Conservation (phyloP, 768 basidiomycete genomes). For the Lenzites betulinus region DNA sequence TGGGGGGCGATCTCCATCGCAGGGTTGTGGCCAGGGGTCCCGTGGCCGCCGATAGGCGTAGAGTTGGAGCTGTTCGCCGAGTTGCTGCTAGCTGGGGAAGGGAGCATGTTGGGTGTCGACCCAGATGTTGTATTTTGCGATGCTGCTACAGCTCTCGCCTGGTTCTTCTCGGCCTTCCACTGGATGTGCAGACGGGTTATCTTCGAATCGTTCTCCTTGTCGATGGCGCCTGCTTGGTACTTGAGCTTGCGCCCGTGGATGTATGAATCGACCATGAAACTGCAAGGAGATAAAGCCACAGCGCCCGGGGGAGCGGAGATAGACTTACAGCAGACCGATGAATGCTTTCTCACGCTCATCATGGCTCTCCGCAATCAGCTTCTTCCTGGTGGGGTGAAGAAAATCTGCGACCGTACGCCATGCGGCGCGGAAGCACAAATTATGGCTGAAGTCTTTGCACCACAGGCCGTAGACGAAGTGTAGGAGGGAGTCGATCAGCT, state of each 20-base stretch:
- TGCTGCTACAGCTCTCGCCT: slow-evolving; percentile 1
- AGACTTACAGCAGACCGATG: slow-evolving; percentile 77
- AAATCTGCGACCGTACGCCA: slow-evolving; percentile 74
- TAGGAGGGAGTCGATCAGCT: slow-evolving; percentile 78
- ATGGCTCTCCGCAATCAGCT: slow-evolving; percentile 54
- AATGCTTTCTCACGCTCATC: slow-evolving; percentile 60
- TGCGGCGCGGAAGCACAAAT: slow-evolving; percentile 55
- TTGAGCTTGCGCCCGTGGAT: slow-evolving; percentile 57
- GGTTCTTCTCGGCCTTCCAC: slow-evolving; percentile 19
- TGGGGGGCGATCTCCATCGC: slow-evolving; percentile 15
- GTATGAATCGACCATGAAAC: slow-evolving; percentile 79
- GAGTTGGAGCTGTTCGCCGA: slow-evolving; percentile 75
- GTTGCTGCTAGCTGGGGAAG: slow-evolving; percentile 69
- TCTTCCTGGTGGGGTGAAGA: slow-evolving; percentile 70
- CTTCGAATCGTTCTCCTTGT: slow-evolving; percentile 22
- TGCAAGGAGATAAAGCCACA: slow-evolving; percentile 36
- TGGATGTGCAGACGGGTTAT: slow-evolving; percentile 9
- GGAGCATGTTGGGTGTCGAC: slow-evolving; percentile 65
- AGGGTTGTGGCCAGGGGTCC: slow-evolving; percentile 42
- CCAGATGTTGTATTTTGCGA: slow-evolving; percentile 5
- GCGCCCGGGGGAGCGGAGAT: slow-evolving; percentile 3
- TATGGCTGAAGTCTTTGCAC: slow-evolving; percentile 67
- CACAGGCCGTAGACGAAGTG: slow-evolving; percentile 85
- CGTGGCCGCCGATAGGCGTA: slow-evolving; percentile 66
- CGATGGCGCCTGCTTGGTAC: slow-evolving; percentile 38